phyloP scores from a whole-genome alignment of 257 asterid genomes.

The Solanum raphanifolium region DNA sequence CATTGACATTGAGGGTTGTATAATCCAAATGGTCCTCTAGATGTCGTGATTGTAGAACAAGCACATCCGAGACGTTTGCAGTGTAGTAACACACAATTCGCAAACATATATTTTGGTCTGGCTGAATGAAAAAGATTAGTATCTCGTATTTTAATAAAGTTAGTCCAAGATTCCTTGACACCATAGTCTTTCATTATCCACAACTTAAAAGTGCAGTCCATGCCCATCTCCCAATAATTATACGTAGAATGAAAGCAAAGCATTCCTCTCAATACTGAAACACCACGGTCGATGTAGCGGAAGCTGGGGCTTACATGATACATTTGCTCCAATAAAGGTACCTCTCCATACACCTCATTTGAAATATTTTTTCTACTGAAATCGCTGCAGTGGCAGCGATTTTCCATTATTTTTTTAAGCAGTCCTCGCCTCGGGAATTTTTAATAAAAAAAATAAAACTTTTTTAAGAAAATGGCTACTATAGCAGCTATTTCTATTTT shows the following conservation, averaged over 20 bases:
- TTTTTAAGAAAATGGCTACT: no score
- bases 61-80: background rate
- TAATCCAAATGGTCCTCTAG: background rate
- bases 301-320: rapidly evolving
- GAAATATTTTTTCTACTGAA: no score
- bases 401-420: no score
- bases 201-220: no score
- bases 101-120: background rate
- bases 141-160: background rate
- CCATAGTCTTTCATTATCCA: background rate
- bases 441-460: no score
- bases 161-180: background rate
- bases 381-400: no score
- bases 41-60: background rate
- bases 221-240: background rate
- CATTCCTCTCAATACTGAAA: background rate
- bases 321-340: background rate
- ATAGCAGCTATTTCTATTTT: no score
- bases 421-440: no score
- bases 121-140: background rate
- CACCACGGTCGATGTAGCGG: background rate
- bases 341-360: background rate
- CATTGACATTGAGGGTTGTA: background rate
- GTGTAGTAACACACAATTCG: background rate
- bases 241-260: background rate